Conservation (phyloP, 768 basidiomycete genomes). For the Russula earlei region DNA sequence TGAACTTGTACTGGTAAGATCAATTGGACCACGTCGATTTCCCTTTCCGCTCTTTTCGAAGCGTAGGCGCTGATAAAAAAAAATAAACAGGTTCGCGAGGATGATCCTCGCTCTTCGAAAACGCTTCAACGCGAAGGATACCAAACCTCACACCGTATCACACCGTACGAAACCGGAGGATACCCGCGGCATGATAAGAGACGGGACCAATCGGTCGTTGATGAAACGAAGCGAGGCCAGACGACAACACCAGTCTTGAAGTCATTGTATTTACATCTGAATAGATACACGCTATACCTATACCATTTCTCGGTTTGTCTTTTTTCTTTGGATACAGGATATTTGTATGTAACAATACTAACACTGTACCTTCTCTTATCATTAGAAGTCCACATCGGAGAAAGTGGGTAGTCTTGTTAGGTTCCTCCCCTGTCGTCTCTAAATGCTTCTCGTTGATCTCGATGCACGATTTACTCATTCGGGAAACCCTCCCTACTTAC, state of each 20-base stretch:
- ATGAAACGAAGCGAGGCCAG: background rate
- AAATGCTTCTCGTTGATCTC: too few relatives aligned
- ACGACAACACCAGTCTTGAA: background rate
- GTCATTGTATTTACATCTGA: background rate
- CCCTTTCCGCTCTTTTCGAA: background rate
- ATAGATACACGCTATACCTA: background rate
- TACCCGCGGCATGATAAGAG: background rate
- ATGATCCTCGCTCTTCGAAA: constrained; percentile 61
- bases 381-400: background rate
- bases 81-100: constrained; percentile 50
- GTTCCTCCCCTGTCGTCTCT: too few relatives aligned
- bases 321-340: background rate
- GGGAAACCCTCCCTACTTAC: too few relatives aligned
- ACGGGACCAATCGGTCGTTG: background rate
- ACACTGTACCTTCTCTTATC: background rate
- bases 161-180: background rate
- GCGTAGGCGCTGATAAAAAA: background rate
- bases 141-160: constrained; percentile 9
- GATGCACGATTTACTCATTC: too few relatives aligned
- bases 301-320: background rate
- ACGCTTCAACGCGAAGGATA: constrained; percentile 35
- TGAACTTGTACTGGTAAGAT: constrained; percentile 74
- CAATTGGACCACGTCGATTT: background rate
- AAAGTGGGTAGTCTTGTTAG: background rate
- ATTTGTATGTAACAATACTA: background rate